Evolutionary conservation across 805 yeast genomes (phyloP), one percentile per base, ranked within the genome.

Genomic region (Yamadazyma phyllophila): DNA sequence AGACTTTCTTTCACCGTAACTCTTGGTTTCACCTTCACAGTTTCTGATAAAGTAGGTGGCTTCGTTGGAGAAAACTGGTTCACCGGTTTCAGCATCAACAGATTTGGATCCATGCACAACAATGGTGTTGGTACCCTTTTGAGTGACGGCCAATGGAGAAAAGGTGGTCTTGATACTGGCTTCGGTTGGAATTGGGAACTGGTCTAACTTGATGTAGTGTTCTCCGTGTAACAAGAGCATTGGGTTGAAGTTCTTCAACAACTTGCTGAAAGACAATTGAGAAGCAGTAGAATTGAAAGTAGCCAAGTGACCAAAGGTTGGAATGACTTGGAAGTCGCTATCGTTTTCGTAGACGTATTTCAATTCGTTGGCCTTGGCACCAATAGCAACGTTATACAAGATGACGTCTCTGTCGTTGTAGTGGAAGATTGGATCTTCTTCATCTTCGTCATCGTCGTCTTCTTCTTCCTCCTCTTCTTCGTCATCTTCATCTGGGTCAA

Each of bases 201-300:
- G 79, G 52, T 76, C 75, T 51, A 92, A 65, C 66, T 82, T 89
- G 56, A 91, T 73, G 67, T 86, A 92, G 65, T 92, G 97, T 70
- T 92, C 99, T 48, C 98, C 99, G 64, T 92, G 98, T 55, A 92
- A 77, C 60, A 92, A 76, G 67, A 85, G 76, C 81, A 89, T 84
- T 49, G 94, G 96, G 67, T 88, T 88, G 76, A 88, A 92, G 69
- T 88, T 82, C 47, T 82, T 85, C 55, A 92, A 82, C 36, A 83
- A 64, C 47, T 75, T 71, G 49, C 77, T 70, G 62, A 85, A 79
- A 30, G 85, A 76, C 45, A 81, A 63, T 47, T 78, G 78, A 46
- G 81, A 71, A 57, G 77, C 70, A 41, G 74, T 77, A 39, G 82
- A 78, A 53, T 78, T 76, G 81, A 91, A 85, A 50, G 83, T 83